phyloP scores from a whole-genome alignment of 257 asterid genomes.

The Voacanga thouarsii region DNA sequence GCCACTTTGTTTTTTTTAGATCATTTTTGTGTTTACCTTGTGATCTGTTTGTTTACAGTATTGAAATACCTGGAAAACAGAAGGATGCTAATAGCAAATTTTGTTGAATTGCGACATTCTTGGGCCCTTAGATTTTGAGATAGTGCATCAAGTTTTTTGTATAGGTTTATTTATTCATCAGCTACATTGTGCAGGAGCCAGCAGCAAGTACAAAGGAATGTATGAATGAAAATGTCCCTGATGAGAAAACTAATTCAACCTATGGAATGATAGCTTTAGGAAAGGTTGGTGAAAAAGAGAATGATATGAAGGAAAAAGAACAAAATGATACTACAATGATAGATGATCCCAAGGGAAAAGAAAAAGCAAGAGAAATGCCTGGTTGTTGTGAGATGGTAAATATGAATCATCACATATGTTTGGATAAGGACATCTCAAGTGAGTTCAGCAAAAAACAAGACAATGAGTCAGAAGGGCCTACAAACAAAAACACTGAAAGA shows the following conservation, averaged over 20 bases:
- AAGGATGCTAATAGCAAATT: no score
- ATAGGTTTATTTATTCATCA: background rate
- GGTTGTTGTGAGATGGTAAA: background rate
- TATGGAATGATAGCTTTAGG: background rate
- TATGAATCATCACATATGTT: background rate
- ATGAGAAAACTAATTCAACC: background rate
- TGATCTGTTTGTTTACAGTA: background rate
- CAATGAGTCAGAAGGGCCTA: background rate
- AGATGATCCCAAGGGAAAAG: background rate
- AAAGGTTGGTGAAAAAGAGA: background rate
- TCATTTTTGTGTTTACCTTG: background rate
- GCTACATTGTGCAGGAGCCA: conserved; percentile 9
- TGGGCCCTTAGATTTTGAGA: background rate
- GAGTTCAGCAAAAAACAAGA: background rate
- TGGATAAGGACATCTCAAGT: conserved; percentile 1
- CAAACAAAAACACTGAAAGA: background rate
- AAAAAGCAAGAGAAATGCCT: background rate
- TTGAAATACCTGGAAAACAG: background rate
- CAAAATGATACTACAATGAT: background rate
- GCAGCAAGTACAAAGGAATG: background rate
- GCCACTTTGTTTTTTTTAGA: background rate
- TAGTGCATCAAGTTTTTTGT: background rate
- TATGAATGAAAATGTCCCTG: background rate
- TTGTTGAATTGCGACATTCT: background rate
- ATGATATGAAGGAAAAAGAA: background rate